Conservation (phyloP, 2,329 filamentous ascomycete genomes). For the Massarina eburnea region DNA sequence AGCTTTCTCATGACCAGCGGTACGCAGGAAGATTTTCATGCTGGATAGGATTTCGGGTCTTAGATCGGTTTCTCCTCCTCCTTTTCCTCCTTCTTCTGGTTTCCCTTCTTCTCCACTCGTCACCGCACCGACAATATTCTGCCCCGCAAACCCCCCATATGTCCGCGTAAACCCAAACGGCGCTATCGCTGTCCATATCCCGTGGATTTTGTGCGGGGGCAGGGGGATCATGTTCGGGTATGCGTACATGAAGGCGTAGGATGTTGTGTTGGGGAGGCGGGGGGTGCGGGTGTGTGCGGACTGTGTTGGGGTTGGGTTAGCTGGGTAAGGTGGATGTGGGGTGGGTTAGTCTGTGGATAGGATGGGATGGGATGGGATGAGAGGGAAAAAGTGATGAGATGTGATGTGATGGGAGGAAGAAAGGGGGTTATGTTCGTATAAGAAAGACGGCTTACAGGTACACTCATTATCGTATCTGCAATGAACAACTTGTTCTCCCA, state of each 20-base stretch:
- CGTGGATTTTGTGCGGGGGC: conserved; percentile 60
- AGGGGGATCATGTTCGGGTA: conserved; percentile 63
- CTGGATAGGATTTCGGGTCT: conserved; percentile 71
- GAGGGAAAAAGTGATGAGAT: background rate
- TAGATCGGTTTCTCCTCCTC: conserved; percentile 53
- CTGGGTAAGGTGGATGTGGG: conserved; percentile 4
- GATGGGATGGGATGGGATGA: background rate
- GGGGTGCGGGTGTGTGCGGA: conserved; percentile 42
- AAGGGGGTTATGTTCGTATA: too few species aligned
- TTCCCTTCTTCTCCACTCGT: too few species aligned
- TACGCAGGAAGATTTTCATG: conserved; percentile 70
- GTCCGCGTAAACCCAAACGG: conserved; percentile 65
- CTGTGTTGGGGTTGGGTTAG: conserved; percentile 9
- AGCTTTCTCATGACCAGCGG: conserved; percentile 52
- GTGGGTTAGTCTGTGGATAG: conserved; percentile 1
- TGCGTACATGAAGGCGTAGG: conserved; percentile 75
- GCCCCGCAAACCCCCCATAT: conserved; percentile 66
- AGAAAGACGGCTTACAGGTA: conserved; percentile 54
- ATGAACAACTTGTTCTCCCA: conserved; percentile 63
- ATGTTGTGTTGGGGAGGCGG: conserved; percentile 48
- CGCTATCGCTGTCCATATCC: conserved; percentile 71
- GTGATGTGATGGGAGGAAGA: background rate
- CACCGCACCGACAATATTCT: conserved; percentile 64
- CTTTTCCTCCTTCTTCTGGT: too few species aligned
- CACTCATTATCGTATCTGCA: conserved; percentile 75